Evolutionary conservation across 2,329 filamentous ascomycete species (phyloP).

Genomic region (Colletotrichum sansevieriae): DNA sequence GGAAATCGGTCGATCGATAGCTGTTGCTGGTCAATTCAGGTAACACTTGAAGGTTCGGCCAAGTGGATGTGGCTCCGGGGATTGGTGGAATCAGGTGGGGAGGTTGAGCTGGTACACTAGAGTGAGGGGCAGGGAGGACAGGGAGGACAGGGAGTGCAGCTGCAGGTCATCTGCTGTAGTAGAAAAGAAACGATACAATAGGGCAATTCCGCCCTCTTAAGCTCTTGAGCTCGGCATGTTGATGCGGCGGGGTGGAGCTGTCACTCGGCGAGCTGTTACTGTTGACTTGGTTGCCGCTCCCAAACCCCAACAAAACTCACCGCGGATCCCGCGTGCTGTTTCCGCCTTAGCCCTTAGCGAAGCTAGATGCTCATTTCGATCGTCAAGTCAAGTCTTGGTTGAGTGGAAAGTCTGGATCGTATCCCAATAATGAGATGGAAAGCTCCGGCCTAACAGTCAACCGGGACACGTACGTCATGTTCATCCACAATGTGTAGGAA

Average conservation of each 20-base stretch:
- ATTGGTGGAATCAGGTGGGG: constrained; percentile 38
- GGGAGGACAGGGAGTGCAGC: constrained; percentile 1
- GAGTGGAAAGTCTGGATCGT: not conserved
- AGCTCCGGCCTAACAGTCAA: not conserved
- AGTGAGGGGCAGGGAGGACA: too few species aligned
- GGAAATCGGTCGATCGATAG: constrained; percentile 23
- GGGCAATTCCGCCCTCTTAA: constrained; percentile 16
- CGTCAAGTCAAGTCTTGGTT: constrained; percentile 6
- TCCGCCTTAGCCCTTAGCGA: not conserved
- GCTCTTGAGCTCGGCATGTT: constrained; percentile 13
- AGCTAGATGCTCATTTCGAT: not conserved
- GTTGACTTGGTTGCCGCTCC: constrained; percentile 9
- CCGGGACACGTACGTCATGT: not conserved
- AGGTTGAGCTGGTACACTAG: constrained; percentile 30
- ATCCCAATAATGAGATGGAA: not conserved
- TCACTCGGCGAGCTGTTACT: constrained; percentile 14
- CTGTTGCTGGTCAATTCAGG: constrained; percentile 23
- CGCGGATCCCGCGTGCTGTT: constrained; percentile 12
- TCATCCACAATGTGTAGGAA: not conserved
- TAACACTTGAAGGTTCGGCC: constrained; percentile 17
- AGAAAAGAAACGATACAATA: constrained; percentile 37
- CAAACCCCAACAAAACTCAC: constrained; percentile 24
- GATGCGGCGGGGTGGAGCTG: constrained; percentile 20
- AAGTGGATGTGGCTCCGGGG: constrained; percentile 24
- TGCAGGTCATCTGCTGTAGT: constrained; percentile 38